Evolutionary conservation across 148 eudicot genomes (phyloP), one percentile per base, ranked within the genome.

Genomic region (Camellia granthamiana): DNA sequence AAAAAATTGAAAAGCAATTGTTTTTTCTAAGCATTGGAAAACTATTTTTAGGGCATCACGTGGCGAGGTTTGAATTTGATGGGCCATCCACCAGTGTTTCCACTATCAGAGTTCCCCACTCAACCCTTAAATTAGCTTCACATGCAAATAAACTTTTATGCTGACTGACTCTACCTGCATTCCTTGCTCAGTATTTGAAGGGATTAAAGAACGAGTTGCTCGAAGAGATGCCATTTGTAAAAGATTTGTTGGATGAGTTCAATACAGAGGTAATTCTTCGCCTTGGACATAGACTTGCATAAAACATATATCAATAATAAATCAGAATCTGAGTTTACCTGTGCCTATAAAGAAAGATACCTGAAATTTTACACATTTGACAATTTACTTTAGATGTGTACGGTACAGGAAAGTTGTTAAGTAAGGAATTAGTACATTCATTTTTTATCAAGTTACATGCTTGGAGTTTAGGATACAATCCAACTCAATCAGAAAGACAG

Each of bases 191-290:
- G 91, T 85, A 85, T 79, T 73, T 89, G 85, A 83, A 78, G 83
- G 84, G 73, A 63, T 73, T 87, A 80, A 84, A 80, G 51, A 84
- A 87, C 59, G 90, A 87, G 74, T 81, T 87, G 77, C 87, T 80
- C 49, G 84, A 84, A 56, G 91, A 89, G 82, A 83, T 89, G 77
- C 85, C 89, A 63, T 83, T 82, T 77, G 83, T 84, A 63, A 60
- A 80, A 61, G 90, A 89, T 41, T 72, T 85, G 73, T 74, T 87
- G 43, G 78, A 64, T 52, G 89, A 85, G 72, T 75, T 84, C 72
- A 80, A 80, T 75, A 69, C 66, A 41, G 85, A 85, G 90, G 91
- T 88, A 81, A 74, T 41, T 72, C 47, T 18, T 67, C 58, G 3
- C 68, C 64, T 66, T 51, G 30, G 63, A 74, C 62, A 10, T 60